Conservation (phyloP, 129 eudicot species). For the Glebionis coronaria region DNA sequence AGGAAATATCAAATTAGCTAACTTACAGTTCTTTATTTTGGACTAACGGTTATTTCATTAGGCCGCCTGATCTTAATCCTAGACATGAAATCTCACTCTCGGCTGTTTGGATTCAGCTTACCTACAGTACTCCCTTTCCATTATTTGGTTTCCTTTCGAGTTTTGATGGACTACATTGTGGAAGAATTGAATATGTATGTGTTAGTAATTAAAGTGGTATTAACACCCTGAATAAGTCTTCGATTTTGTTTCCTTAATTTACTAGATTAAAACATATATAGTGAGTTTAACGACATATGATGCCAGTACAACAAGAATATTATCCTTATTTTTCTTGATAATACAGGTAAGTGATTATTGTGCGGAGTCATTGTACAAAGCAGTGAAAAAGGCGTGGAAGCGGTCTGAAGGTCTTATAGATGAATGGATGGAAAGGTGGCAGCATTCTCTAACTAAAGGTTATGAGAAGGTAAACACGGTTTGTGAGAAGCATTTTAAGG, state of each 20-base stretch:
- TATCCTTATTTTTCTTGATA: background rate
- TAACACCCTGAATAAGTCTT: no score
- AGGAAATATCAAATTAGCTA: no score
- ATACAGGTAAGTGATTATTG: conserved; percentile 29
- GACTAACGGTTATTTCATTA: no score
- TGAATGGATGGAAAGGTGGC: conserved; percentile 22
- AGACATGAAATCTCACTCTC: no score
- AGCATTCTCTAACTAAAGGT: conserved; percentile 16
- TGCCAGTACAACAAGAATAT: background rate
- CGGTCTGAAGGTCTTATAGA: conserved; percentile 13
- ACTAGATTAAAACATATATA: conserved; percentile 6
- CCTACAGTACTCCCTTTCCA: background rate
- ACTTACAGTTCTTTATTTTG: no score
- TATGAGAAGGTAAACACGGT: conserved; percentile 24
- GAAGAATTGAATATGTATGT: conserved; percentile 16
- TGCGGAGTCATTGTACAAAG: conserved; percentile 12
- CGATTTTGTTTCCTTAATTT: background rate
- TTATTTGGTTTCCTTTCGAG: background rate
- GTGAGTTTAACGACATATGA: conserved; percentile 1
- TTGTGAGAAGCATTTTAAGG: background rate
- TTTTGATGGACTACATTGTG: conserved; percentile 6
- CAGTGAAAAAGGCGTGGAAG: conserved; percentile 24
- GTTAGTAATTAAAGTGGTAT: no score
- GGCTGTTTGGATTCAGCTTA: no score
- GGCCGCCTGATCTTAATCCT: no score